phyloP scores from a whole-genome alignment of 345 rosid genomes.

The Xanthoceras sorbifolium region DNA sequence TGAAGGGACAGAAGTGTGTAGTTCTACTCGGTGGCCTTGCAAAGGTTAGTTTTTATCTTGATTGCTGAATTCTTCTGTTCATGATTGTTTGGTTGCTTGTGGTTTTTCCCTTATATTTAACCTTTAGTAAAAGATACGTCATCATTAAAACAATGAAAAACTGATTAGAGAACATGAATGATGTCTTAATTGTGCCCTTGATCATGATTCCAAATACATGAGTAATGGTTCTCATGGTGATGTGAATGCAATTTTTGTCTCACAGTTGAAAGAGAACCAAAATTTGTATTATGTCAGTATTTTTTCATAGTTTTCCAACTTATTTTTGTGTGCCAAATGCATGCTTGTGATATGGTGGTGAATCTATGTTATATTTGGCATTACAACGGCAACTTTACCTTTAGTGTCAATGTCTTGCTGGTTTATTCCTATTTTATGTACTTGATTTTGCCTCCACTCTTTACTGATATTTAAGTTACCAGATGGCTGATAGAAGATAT shows the following conservation, averaged over 20 bases:
- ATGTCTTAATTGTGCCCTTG: background rate
- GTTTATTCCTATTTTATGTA: background rate
- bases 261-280: background rate
- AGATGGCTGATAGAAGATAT: background rate
- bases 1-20: constrained; percentile 33
- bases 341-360: background rate
- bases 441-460: background rate
- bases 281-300: background rate
- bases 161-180: background rate
- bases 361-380: background rate
- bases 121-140: background rate
- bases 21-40: constrained; percentile 42
- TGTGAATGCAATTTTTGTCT: constrained; percentile 2
- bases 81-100: background rate
- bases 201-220: background rate
- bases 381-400: background rate
- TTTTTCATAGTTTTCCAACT: background rate
- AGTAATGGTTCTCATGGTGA: background rate
- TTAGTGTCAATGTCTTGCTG: background rate
- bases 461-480: background rate
- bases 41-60: constrained; percentile 28
- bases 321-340: background rate
- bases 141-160: background rate
- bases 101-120: background rate
- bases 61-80: background rate